Base-by-base conservation (phyloP, 2,329 filamentous ascomycete genomes). In the Cladosporium sp. region DNA sequence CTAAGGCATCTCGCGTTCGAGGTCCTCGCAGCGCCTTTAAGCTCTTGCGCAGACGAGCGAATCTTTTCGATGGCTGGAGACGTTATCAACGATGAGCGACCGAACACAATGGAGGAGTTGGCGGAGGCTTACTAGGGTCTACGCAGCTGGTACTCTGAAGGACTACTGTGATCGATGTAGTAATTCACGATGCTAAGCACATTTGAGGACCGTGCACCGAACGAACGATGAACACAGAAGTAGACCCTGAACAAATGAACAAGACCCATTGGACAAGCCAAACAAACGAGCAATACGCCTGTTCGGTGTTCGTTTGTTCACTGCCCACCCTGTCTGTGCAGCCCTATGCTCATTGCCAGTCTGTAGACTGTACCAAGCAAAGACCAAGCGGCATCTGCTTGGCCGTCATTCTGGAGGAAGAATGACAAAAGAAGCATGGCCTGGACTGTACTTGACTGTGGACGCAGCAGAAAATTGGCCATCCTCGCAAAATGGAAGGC, bases 241-340 rank as follows among this genome's bases (percentile, higher is more conserved):
- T 30, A 29, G 22, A 42, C 40, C 40, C 40, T 42, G 22, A 18
- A 42, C 22, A 42, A 42, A 17, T 29, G 39, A 42, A 42, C 20
- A 42, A 42, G 20, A 29, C 20, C 39, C n/a, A 24, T 8, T 27
- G 2, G 20, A 17, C 7, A 29, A 42, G 39, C 13, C 20, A 8
- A 27, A 42, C 39, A 15, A 42, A 42, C 39, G 39, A 42, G 39
- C 39, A 42, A 2, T 42, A 29, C 13, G 39, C 39, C 39, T 42
- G 39, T 42, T 42, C 39, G 39, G 39, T 27, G 20, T 42, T 42
- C 39, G 39, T 42, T 42, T 42, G 39, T 42, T 42, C 39, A 42
- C 20, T 42, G 39, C 39, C 39, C 39, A 42, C 39, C 39, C 39
- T 36, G 12, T n/a, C n/a, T n/a, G n/a, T n/a, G n/a, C n/a, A n/a